Percentiles rank a stretch among this genome's conserved stretches.
Conservation (phyloP, 345 rosid species). For the Geranium rotundifolium region DNA sequence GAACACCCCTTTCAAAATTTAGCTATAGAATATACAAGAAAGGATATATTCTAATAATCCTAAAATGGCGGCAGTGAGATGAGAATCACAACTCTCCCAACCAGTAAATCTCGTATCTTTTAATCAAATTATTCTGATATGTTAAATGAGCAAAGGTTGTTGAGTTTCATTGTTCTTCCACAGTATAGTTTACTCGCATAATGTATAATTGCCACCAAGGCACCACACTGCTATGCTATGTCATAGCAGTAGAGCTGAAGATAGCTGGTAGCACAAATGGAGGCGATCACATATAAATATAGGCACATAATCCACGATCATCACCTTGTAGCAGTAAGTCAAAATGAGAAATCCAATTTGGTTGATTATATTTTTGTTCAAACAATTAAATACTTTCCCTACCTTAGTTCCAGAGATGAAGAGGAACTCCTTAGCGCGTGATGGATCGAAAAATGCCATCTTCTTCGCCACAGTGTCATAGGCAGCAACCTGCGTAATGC, state of each 20-base stretch:
- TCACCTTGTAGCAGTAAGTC: not conserved
- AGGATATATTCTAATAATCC: no score
- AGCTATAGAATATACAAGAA: no score
- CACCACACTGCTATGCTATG: no score
- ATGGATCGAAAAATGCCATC: conserved; percentile 93
- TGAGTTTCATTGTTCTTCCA: not conserved
- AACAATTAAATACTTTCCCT: not conserved
- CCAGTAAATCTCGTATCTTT: no score
- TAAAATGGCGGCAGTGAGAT: no score
- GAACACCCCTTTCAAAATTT: no score
- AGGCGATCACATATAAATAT: no score
- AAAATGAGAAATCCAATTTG: not conserved
- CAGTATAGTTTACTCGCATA: not conserved
- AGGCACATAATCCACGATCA: not conserved
- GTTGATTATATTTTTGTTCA: not conserved
- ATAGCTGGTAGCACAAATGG: not conserved
- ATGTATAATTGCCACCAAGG: no score
- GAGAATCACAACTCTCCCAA: no score
- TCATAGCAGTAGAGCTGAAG: no score
- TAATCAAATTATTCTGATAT: no score
- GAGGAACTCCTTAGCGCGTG: conserved; percentile 76
- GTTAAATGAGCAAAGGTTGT: no score
- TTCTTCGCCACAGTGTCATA: conserved; percentile 68
- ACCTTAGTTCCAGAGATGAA: conserved; percentile 99
- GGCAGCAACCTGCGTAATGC: conserved; percentile 69